Percentiles rank a stretch among this genome's conserved stretches.
Conservation (phyloP, 2,329 filamentous ascomycete species). For the Pyrenochaeta sp. region DNA sequence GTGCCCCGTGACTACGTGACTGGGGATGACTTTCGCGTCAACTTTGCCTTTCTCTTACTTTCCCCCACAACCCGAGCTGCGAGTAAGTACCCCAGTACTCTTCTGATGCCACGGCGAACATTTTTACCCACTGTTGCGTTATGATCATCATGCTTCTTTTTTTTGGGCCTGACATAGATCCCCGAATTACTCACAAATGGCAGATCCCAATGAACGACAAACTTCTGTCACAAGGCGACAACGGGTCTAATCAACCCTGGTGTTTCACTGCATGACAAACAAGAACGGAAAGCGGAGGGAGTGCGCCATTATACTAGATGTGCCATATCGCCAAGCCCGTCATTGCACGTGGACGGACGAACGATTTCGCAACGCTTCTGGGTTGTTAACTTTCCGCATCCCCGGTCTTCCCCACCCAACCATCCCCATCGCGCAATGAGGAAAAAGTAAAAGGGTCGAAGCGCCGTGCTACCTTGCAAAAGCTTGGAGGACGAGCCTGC, state of each 20-base stretch:
- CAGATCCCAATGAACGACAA: slow-evolving; percentile 43
- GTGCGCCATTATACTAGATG: slow-evolving; percentile 37
- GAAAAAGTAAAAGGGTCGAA: slow-evolving; percentile 46
- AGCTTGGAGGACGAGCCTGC: slow-evolving; percentile 30
- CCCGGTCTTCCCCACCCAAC: slow-evolving; percentile 16
- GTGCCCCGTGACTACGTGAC: slow-evolving; percentile 27
- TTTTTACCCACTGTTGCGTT: not conserved
- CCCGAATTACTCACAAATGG: slow-evolving; percentile 8
- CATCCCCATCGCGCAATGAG: slow-evolving; percentile 42
- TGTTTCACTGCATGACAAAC: slow-evolving; percentile 34
- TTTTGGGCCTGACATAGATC: too few species aligned
- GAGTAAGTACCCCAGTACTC: slow-evolving; percentile 25
- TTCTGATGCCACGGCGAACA: not conserved
- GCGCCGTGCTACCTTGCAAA: slow-evolving; percentile 28
- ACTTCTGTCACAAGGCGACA: slow-evolving; percentile 31
- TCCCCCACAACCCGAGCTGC: slow-evolving; percentile 38
- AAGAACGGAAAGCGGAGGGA: slow-evolving; percentile 49
- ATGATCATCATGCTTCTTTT: too few species aligned
- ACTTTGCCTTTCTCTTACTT: slow-evolving; percentile 16
- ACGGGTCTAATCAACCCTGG: slow-evolving; percentile 33
- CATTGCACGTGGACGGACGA: slow-evolving; percentile 27
- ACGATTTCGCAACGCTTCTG: slow-evolving; percentile 24
- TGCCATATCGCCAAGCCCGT: slow-evolving; percentile 18
- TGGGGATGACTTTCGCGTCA: slow-evolving; percentile 14
- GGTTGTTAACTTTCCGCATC: slow-evolving; percentile 22